Evolutionary conservation across 192 early-diverging fungal species (phyloP), one percentile per base, ranked within the genome.

Genomic region (Mortierella alpina): DNA sequence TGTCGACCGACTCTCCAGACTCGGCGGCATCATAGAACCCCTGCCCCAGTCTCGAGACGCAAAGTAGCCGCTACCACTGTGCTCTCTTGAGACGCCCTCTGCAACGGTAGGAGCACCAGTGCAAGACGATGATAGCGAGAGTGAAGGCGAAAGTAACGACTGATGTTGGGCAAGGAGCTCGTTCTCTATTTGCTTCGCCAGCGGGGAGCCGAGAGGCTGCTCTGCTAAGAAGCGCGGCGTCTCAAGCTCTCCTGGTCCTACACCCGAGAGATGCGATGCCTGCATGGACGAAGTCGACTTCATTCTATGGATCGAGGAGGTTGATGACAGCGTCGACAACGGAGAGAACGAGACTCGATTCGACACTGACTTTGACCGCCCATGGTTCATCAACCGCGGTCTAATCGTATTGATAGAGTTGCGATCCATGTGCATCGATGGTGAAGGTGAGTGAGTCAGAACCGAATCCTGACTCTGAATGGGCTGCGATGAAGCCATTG

Each of bases 271-370:
- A 54, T 31, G 31, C 31, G 31, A 31, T 31, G 12, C 17, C 18
- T 56, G 54, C 9, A 40, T 18, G 5, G 75, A 69, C 3, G 67
- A 69, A 0, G 67, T 59, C 6, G 57, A 55, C 8, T 63, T 62
- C 8, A 50, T 41, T 11, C 58, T 61, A 52, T 76, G 74, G 41
- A 70, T 59, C 1, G 77, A 68, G 7, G 59, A 54, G 1, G 69
- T 52, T 1, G 77, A 72, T 5, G 77, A 80, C 1, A 72, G 47
- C 10, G 63, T 23, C 12, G 77, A 72, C 20, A 72, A 60, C 5
- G 68, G 76, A 6, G 69, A 63, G 64, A 80, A 80, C 8, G 77
- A 80, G 14, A 80, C 66, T 47, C 77, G 68, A 40, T 80, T 80
- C 0, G 77, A 70, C 9, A 64, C 77, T 13, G 77, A 80, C 40